These are phyloP conservation scores for Telfairia occidentalis DNA, from an alignment of 331 rosid genomes.

Conservation along the genomic window DNA sequence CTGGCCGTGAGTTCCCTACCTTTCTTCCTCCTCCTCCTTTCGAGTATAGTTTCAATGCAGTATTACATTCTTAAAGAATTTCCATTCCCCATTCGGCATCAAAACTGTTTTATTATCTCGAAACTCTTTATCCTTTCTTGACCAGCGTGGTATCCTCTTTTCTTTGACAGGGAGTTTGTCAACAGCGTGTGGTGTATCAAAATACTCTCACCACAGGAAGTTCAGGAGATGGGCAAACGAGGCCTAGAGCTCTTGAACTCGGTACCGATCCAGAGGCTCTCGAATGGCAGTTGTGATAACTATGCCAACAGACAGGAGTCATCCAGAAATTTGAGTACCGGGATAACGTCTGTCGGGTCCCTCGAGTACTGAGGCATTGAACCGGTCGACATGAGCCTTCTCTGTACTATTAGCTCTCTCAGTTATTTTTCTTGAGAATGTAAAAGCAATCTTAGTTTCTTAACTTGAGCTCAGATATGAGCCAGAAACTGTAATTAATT, in stretches of 20 bases:
- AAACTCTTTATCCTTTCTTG: not conserved
- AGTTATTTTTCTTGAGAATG: conserved; percentile 28
- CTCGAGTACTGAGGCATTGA: conserved; percentile 49
- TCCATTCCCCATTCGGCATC: not conserved
- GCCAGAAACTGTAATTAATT: conserved; percentile 17
- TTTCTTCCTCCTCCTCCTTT: not conserved
- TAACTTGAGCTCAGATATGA: conserved; percentile 28
- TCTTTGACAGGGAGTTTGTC: conserved; percentile 67
- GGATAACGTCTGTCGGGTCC: conserved; percentile 68
- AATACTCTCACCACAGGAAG: conserved; percentile 84
- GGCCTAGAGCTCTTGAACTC: conserved; percentile 63
- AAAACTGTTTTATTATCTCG: not conserved
- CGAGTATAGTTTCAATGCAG: not conserved
- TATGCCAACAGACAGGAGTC: conserved; percentile 62
- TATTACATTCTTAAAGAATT: not conserved
- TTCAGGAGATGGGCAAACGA: conserved; percentile 76
- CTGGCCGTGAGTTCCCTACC: conserved; percentile 69
- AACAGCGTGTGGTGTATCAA: conserved; percentile 84
- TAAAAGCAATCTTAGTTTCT: conserved; percentile 29
- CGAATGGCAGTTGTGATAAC: conserved; percentile 46
- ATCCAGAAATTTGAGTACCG: conserved; percentile 45
- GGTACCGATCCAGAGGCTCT: conserved; percentile 66
- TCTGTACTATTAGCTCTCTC: conserved; percentile 46
- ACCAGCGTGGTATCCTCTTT: conserved; percentile 2
- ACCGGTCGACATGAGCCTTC: conserved; percentile 28